A percentile compares a stretch with the other conserved stretches of the same genome.
These are phyloP conservation scores for Priceomyces haplophilus DNA, from an alignment of 805 yeast species.

Conservation along the genomic window DNA sequence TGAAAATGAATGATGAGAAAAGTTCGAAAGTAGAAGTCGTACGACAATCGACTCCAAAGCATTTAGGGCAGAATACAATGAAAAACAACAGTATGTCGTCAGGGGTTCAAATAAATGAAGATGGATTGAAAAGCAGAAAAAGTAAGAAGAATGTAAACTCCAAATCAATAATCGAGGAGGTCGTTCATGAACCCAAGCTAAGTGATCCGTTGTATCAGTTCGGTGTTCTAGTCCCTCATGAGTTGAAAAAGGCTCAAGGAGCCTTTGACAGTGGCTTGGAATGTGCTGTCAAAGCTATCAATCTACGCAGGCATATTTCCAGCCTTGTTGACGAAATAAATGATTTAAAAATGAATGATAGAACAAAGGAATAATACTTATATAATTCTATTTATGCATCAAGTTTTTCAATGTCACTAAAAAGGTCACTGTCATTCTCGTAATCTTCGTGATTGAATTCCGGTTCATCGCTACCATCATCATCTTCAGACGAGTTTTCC, in stretches of 20 bases:
- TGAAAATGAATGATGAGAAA: conserved; percentile 3
- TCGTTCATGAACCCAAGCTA: not conserved
- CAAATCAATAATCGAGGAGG: not conserved
- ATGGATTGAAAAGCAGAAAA: conserved; percentile 10
- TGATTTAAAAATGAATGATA: conserved; percentile 1
- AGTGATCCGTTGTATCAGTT: conserved; percentile 45
- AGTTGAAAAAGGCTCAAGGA: conserved; percentile 36
- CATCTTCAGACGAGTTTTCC: conserved; percentile 20
- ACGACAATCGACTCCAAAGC: not conserved
- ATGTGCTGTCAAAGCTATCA: conserved; percentile 18
- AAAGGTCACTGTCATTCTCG: conserved; percentile 51
- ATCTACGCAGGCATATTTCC: conserved; percentile 19
- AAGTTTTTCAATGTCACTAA: conserved; percentile 30
- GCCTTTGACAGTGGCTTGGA: conserved; percentile 33
- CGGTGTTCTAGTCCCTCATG: conserved; percentile 46
- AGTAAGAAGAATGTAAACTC: not conserved
- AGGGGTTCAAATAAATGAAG: not conserved
- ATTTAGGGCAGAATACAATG: too few relatives aligned
- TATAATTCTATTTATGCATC: conserved; percentile 3
- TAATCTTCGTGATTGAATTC: conserved; percentile 43
- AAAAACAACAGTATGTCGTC: not conserved
- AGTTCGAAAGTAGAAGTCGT: not conserved
- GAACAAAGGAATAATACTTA: not conserved
- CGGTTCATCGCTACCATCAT: conserved; percentile 30
- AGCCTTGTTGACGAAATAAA: conserved; percentile 17